Base-by-base conservation (phyloP, 2,329 filamentous ascomycete genomes). In the Epichloe sp. region DNA sequence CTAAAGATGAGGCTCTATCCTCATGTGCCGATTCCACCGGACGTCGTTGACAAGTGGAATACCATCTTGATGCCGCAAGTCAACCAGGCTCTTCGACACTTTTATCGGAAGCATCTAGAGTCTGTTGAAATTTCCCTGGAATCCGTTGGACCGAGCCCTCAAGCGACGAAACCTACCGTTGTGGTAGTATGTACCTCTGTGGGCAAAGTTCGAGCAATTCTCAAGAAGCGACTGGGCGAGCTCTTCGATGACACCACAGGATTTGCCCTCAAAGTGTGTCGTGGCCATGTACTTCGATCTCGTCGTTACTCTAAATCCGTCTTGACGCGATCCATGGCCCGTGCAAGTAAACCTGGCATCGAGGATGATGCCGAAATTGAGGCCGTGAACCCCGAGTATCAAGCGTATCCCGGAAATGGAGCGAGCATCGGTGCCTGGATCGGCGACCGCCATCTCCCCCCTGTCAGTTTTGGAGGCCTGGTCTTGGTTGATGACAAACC, bases 381-480 rank as follows among this genome's bases (percentile, higher is more conserved):
- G 10, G 74, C 78, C 0, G 75, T 74, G 36, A 95, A 94, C 60
- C 81, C 82, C 1, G 82, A 81, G 53, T 91, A 88, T 62, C 90
- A 97, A 65, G 74, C 83, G 58, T 77, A 78, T 21, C 91, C 91
- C 1, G 68, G 80, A 0, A 95, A 90, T 58, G 91, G 91, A 1
- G 91, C 91, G 7, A 95, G 89, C 43, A 96, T 97, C 53, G 91
- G 91, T 6, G 90, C 90, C 0, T 96, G 88, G 74, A 82, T 87
- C 48, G 85, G 86, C 52, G 81, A 89, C 56, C 82, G 86, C 44
- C 91, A 96, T 62, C 73, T 96, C 3, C 89, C 23, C 90, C 88
- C 91, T 2, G 91, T 95, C 3, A 94, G 88, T 35, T 89, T 95
- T 58, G 91, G 91, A 12, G 91, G 91, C 8, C 76, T 95, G 4